phyloP scores from a whole-genome alignment of 768 basidiomycete genomes.

The Lentinula aciculospora region DNA sequence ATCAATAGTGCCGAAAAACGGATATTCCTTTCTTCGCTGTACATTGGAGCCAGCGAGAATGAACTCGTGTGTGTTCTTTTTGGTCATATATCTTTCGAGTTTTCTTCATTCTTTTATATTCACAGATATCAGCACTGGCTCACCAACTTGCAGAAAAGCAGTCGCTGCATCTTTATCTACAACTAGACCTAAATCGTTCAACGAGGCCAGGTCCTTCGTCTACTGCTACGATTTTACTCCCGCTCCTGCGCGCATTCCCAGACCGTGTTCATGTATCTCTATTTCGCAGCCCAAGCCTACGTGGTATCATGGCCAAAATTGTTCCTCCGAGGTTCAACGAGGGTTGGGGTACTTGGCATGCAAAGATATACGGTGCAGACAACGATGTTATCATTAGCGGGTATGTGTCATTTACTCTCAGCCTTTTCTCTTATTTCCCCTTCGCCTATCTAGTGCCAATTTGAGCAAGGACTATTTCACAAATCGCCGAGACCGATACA shows the following conservation, averaged over 20 bases:
- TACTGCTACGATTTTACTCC: slow-evolving; percentile 61
- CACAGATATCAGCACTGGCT: slow-evolving; percentile 70
- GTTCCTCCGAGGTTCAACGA: slow-evolving; percentile 95
- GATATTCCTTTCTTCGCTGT: slow-evolving; percentile 87
- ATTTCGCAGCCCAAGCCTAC: slow-evolving; percentile 84
- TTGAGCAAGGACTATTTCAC: slow-evolving; percentile 91
- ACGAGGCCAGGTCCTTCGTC: slow-evolving; percentile 70
- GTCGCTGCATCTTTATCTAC: slow-evolving; percentile 59
- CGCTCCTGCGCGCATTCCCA: slow-evolving; percentile 55
- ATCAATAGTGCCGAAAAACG: slow-evolving; percentile 71
- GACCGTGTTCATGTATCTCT: slow-evolving; percentile 71
- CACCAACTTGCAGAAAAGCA: slow-evolving; percentile 53
- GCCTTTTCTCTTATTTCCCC: neutral
- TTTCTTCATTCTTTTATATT: neutral
- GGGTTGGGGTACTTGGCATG: slow-evolving; percentile 98
- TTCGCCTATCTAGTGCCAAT: slow-evolving; percentile 64
- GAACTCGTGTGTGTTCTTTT: slow-evolving; percentile 59
- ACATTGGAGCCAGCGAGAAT: slow-evolving; percentile 75
- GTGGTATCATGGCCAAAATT: slow-evolving; percentile 64
- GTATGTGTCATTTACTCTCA: slow-evolving; percentile 34
- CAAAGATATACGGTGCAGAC: slow-evolving; percentile 92
- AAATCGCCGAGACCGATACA: slow-evolving; percentile 91
- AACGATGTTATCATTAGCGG: slow-evolving; percentile 91
- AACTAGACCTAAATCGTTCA: slow-evolving; percentile 78
- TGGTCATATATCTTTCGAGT: slow-evolving; percentile 2